Percentiles rank a stretch among this genome's conserved stretches.
Evolutionary conservation across 768 basidiomycete species (phyloP).

Genomic region (Suillus hirtellus): DNA sequence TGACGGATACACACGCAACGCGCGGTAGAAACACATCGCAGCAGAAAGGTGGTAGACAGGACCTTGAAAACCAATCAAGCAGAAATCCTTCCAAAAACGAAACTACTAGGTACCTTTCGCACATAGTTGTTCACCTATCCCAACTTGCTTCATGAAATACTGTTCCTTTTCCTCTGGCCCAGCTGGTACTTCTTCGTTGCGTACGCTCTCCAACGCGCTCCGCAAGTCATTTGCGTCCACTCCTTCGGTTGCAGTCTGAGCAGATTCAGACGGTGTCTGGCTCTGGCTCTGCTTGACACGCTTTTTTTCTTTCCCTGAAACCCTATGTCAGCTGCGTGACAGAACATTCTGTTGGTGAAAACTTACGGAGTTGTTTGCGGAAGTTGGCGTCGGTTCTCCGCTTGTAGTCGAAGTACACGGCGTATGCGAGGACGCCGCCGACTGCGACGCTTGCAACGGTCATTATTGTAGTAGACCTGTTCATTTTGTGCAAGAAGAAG

Average conservation of each 20-base stretch:
- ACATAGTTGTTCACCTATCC: conserved; percentile 82
- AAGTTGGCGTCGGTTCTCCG: conserved; percentile 86
- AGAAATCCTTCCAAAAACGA: neutral
- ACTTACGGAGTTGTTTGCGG: conserved; percentile 84
- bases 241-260: conserved; percentile 21
- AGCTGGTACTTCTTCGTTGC: conserved; percentile 65
- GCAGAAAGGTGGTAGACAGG: conserved; percentile 75
- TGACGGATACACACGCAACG: conserved; percentile 91
- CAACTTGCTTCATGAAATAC: conserved; percentile 91
- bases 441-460: conserved; percentile 49
- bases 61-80: conserved; percentile 45
- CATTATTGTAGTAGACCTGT: conserved; percentile 39
- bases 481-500: conserved; percentile 28
- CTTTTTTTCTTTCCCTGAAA: conserved; percentile 88
- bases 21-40: conserved; percentile 90
- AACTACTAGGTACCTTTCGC: conserved; percentile 52
- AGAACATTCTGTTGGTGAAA: conserved; percentile 15
- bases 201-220: conserved; percentile 64
- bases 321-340: conserved; percentile 9
- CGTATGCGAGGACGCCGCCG: conserved; percentile 71
- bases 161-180: conserved; percentile 78
- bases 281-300: conserved; percentile 72
- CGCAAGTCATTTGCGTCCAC: conserved; percentile 55
- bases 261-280: conserved; percentile 44
- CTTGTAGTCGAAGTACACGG: conserved; percentile 92